Evolutionary conservation across 306 rosid species (phyloP).

Genomic region (Prunus fruticosa): DNA sequence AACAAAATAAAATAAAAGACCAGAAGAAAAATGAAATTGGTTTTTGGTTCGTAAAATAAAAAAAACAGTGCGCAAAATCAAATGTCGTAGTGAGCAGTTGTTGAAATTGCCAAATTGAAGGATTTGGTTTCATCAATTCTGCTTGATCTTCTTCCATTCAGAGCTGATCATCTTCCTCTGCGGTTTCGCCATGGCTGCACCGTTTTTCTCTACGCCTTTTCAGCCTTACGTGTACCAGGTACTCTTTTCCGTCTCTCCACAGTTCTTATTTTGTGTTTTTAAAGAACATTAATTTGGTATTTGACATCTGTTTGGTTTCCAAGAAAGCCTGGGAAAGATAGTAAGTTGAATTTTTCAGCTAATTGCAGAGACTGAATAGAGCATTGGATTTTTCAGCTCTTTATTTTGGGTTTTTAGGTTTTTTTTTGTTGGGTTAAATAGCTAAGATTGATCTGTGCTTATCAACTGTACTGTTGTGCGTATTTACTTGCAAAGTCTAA

Average conservation of each 20-base stretch:
- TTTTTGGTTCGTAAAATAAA: not conserved
- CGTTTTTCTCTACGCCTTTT: conserved; percentile 95
- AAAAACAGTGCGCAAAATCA: not conserved
- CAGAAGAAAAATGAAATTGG: not conserved
- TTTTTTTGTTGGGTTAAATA: not conserved
- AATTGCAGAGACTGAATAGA: not conserved
- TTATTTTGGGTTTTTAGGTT: not conserved
- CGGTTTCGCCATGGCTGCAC: conserved; percentile 81
- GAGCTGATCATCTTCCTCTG: conserved; percentile 20
- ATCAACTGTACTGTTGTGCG: not conserved
- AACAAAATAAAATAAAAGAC: not conserved
- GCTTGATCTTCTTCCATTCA: conserved; percentile 19
- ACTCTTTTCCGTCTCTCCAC: conserved; percentile 7
- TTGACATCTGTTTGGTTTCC: conserved; percentile 17
- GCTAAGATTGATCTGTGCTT: conserved; percentile 7
- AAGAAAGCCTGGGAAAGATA: conserved; percentile 4
- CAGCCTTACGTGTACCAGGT: conserved; percentile 99
- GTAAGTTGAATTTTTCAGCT: too few relatives aligned
- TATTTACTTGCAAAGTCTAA: not conserved
- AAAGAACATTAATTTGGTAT: not conserved
- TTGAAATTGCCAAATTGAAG: conserved; percentile 10
- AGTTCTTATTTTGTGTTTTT: not conserved
- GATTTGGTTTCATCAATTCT: not conserved
- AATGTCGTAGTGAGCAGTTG: not conserved
- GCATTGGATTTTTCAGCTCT: not conserved